Evolutionary conservation across 164 flowering plant species (phyloP).

Genomic region (Nelumbo lutea): DNA sequence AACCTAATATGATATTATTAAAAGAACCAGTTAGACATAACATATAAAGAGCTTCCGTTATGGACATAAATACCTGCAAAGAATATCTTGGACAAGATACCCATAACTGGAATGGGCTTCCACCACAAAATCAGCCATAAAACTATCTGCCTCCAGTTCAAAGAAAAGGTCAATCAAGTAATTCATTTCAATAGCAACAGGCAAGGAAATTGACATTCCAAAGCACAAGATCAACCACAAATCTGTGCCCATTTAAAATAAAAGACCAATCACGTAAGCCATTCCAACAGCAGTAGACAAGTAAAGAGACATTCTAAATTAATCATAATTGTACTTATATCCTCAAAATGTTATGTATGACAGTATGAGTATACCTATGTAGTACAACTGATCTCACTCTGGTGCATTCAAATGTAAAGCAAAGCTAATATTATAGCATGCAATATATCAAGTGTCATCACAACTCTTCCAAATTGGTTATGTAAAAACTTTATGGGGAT

Average conservation of each 20-base stretch:
- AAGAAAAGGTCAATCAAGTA: neutral
- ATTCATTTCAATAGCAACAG: neutral
- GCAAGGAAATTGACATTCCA: neutral
- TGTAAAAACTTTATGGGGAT: too few relatives aligned
- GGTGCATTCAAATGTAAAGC: too few relatives aligned
- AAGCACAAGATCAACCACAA: neutral
- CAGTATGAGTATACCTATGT: too few relatives aligned
- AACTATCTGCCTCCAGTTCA: conserved; percentile 51
- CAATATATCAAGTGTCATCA: too few relatives aligned
- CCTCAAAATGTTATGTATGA: too few relatives aligned
- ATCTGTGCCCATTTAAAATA: neutral
- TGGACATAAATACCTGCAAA: conserved; percentile 54
- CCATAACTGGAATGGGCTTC: conserved; percentile 54
- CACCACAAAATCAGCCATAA: conserved; percentile 88
- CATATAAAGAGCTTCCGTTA: neutral
- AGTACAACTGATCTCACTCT: too few relatives aligned
- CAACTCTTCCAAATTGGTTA: too few relatives aligned
- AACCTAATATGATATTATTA: neutral
- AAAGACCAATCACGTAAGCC: neutral
- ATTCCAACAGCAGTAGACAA: neutral
- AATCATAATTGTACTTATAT: neutral
- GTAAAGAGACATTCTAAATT: neutral
- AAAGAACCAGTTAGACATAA: neutral
- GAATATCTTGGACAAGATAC: conserved; percentile 75
- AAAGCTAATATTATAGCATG: too few relatives aligned